phyloP scores from a whole-genome alignment of 495 filamentous ascomycete species.

The Aspergillus panamensis region DNA sequence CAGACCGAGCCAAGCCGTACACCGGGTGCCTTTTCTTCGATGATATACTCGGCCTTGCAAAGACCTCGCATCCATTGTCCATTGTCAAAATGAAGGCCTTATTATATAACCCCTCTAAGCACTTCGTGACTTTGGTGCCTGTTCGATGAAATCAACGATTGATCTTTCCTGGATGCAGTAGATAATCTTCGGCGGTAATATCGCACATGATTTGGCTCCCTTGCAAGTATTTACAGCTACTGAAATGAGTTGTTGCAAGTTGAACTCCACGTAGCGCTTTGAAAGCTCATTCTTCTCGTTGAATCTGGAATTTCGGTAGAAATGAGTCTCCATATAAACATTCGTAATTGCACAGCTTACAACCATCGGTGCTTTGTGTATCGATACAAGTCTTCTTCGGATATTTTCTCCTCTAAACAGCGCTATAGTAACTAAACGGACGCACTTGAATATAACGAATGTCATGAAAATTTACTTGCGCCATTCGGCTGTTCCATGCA shows the following conservation, averaged over 20 bases:
- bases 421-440: no score
- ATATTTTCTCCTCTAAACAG: no score
- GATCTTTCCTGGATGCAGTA: no score
- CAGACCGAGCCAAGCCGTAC: conserved; percentile 34
- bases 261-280: conserved; percentile 38
- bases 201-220: conserved; percentile 34
- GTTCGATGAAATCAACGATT: no score
- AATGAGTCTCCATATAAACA: no score
- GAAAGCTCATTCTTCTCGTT: conserved; percentile 34
- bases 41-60: conserved; percentile 42
- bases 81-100: conserved; percentile 37
- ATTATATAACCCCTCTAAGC: conserved; percentile 33
- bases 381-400: no score
- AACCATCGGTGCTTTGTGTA: no score
- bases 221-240: conserved; percentile 29
- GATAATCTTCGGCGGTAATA: no score
- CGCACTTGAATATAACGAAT: no score
- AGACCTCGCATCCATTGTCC: conserved; percentile 37
- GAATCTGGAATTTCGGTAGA: conserved; percentile 32
- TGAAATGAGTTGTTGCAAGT: conserved; percentile 32
- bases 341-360: no score
- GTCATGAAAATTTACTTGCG: no score
- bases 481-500: no score
- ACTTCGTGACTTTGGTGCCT: conserved; percentile 35
- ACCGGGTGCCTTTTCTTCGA: conserved; percentile 38